Evolutionary conservation across 2,329 filamentous ascomycete genomes (phyloP).

Genomic region (Colletotrichum sp.): DNA sequence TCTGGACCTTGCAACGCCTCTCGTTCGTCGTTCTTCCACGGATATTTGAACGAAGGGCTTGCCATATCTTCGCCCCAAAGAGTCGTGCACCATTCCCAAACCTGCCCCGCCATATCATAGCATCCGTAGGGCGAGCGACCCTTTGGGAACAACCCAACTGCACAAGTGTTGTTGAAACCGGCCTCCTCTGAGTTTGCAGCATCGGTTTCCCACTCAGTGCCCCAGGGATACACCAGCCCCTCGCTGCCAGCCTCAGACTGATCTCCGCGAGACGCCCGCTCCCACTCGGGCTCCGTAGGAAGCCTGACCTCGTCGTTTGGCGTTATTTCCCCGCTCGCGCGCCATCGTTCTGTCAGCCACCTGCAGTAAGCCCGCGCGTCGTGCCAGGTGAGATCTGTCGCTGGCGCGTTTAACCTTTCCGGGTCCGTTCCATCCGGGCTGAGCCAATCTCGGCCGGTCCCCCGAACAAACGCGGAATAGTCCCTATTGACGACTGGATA

Average conservation of each 20-base stretch:
- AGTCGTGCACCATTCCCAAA: slow-evolving; percentile 12
- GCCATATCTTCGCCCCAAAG: slow-evolving; percentile 8
- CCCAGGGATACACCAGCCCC: background rate
- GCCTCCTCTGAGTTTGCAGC: background rate
- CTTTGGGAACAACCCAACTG: background rate
- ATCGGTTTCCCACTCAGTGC: background rate
- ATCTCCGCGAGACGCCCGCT: background rate
- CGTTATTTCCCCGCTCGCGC: background rate
- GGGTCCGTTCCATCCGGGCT: background rate
- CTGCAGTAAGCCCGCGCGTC: background rate
- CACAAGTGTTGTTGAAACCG: background rate
- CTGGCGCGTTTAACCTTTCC: background rate
- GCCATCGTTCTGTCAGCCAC: background rate
- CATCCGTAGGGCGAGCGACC: background rate
- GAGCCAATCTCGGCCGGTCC: background rate
- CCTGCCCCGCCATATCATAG: background rate
- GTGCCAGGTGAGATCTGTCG: slow-evolving; percentile 4
- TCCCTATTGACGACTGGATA: background rate
- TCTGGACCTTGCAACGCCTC: background rate
- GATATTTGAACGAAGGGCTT: background rate
- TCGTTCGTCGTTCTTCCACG: background rate
- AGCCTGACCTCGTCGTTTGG: background rate
- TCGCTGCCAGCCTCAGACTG: background rate
- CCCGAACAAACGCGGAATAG: background rate
- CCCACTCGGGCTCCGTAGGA: background rate